Base-by-base conservation (phyloP, 768 basidiomycete genomes). In the Termitomyces bulborhizus region DNA sequence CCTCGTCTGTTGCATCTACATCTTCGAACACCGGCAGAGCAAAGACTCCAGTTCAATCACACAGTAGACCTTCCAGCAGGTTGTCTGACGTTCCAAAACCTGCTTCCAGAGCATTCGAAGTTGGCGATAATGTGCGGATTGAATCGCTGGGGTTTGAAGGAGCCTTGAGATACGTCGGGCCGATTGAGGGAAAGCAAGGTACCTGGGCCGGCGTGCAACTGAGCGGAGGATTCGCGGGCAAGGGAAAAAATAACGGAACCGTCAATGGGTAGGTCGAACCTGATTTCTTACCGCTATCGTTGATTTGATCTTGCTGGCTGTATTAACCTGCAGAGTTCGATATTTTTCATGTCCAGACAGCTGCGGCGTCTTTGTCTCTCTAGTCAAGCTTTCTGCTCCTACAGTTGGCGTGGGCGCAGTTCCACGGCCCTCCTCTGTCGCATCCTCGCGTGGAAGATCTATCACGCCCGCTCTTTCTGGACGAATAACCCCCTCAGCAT, bases 171-270 rank as follows among this genome's bases (percentile, higher is more conserved):
- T 98, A 84, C 69, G 58, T 95, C 16, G 96, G 96, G 5, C 80
- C 83, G 61, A 94, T 97, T 53, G 86, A 90, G 16, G 91, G 91
- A 49, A 98, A 98, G 69, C 77, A 82, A 3, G 96, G 95, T 3
- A 72, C 85, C 6, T 99, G 92, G 90, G 96, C 91, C 15, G 96
- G 96, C 13, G 91, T 99, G 21, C 92, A 98, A 70, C 76, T 99
- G 21, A 75, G 82, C 61, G 87, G 86, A 36, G 90, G 90, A 6
- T 96, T 93, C 66, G 69, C 79, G 16, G 94, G 96, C 18, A 90
- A 89, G 68, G 96, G 96, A 0, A 99, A 98, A 74, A 99, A 99
- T 63, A 83, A 98, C 63, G 96, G 96, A 34, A 81, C 83, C 44
- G 94, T 96, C 4, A 79, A 76, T 58, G 92, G 91, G 95, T 97